Conservation (phyloP, 163 green algal genomes). For the Chloromonas sp. region DNA sequence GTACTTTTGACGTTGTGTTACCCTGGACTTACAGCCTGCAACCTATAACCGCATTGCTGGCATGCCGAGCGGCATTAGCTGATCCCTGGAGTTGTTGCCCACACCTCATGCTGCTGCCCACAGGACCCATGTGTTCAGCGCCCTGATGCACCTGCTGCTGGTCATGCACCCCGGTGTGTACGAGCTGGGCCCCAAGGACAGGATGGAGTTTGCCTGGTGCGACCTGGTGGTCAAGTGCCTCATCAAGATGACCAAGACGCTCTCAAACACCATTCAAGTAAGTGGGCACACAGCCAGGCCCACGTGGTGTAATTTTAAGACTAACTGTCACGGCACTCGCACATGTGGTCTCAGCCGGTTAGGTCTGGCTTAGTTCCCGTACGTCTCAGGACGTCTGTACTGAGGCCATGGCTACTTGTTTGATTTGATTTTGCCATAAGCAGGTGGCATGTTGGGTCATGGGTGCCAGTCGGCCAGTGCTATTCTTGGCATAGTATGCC, state of each 20-base stretch:
- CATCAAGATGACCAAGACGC: constrained; percentile 92
- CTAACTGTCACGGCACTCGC: too few species aligned
- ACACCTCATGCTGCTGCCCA: too few species aligned
- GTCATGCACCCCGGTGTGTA: background rate
- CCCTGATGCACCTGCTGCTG: constrained; percentile 25
- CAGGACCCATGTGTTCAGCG: constrained; percentile 27
- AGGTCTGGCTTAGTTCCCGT: background rate
- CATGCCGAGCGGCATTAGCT: too few species aligned
- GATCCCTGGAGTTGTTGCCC: too few species aligned
- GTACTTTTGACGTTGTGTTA: too few species aligned
- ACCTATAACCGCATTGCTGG: too few species aligned
- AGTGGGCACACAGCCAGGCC: background rate
- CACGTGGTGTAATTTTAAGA: too few species aligned
- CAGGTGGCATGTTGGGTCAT: background rate
- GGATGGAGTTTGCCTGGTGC: constrained; percentile 34
- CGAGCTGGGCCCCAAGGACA: background rate
- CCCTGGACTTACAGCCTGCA: too few species aligned
- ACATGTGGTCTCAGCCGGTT: too few species aligned
- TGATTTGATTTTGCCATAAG: background rate
- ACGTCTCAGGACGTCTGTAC: background rate
- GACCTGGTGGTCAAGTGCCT: constrained; percentile 96
- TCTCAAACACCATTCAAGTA: constrained; percentile 60
- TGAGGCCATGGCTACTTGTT: background rate
- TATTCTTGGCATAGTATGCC: too few species aligned
- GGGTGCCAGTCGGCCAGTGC: too few species aligned